Evolutionary conservation across 164 flowering plant genomes (phyloP), one percentile per base, ranked within the genome.

Genomic region (Vitis amurensis): DNA sequence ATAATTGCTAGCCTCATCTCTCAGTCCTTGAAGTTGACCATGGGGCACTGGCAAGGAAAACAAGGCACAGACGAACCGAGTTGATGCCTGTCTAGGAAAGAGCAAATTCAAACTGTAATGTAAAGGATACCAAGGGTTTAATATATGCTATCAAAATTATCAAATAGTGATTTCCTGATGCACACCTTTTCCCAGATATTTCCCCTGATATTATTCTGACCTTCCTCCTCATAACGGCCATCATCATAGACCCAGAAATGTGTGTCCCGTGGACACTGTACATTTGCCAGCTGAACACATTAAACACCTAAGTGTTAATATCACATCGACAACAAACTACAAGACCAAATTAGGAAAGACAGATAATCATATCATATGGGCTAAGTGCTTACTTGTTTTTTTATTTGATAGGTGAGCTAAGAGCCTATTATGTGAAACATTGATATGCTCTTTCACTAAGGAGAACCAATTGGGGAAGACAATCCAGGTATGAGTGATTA

Each of bases 201-300:
- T 72, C 99, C 97, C 71, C 91, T 88, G 71, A 91, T 91, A 79
- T 89, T 95, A 69, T 94, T 94, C 78, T 94, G 98, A 50, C 98
- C 99, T 84, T 95, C 99, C 74, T 95, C 99, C 84, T 95, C 98
- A 65, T 95, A 95, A 56, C 98, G 89, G 51, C 99, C 99, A 79
- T 95, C 99, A 61, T 90, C 99, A 74, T 95, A 95, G 31, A 93
- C 98, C 99, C 99, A 95, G 76, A 95, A 93, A 83, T 95, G 98
- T 64, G 99, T 93, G 73, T 87, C 98, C 67, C 94, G 97, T 19
- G 99, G 99, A 74, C 99, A 95, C 67, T 93, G 99, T 64, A 95
- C 98, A 14, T 88, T 91, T 66, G 99, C 97, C 72, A 91, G 73
- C 99, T 95, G 85, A 69, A 76, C 76, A 37, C 47, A 68, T 37